phyloP scores from a whole-genome alignment of 2,329 filamentous ascomycete species.

The Cladophialophora psammophila region DNA sequence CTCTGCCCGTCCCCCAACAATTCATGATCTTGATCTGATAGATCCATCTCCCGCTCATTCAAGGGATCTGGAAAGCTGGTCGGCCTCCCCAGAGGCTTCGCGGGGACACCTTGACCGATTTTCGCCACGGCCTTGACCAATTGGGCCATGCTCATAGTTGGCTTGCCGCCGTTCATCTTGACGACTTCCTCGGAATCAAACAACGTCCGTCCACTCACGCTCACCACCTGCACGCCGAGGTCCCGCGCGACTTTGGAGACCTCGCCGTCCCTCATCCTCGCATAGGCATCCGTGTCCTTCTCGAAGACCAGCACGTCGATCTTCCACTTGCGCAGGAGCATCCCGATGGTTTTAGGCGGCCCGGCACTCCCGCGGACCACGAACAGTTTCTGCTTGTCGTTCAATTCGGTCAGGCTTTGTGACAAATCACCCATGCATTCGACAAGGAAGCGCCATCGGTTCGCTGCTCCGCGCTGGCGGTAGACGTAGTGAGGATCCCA shows the following conservation, averaged over 20 bases:
- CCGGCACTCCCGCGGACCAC: constrained; percentile 74
- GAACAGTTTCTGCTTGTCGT: constrained; percentile 73
- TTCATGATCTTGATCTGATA: constrained; percentile 48
- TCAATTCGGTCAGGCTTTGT: constrained; percentile 68
- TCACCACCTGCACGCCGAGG: constrained; percentile 73
- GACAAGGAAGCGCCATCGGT: constrained; percentile 76
- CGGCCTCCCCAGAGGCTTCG: constrained; percentile 68
- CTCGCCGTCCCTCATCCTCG: constrained; percentile 66
- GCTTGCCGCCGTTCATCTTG: constrained; percentile 69
- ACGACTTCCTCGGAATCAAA: constrained; percentile 78
- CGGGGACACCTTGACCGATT: constrained; percentile 59
- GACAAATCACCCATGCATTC: constrained; percentile 78
- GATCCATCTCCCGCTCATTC: constrained; percentile 60
- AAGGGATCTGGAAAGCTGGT: constrained; percentile 66
- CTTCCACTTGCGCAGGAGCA: constrained; percentile 75
- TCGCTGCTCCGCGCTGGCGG: constrained; percentile 71
- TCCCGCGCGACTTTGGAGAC: constrained; percentile 67
- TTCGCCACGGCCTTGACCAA: constrained; percentile 68
- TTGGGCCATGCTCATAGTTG: constrained; percentile 76
- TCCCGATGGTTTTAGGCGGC: constrained; percentile 69
- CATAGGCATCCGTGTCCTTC: constrained; percentile 79
- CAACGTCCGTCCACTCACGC: constrained; percentile 69
- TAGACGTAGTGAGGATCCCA: constrained; percentile 86
- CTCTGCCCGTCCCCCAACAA: constrained; percentile 57
- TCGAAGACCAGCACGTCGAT: constrained; percentile 81